phyloP scores from a whole-genome alignment of 306 rosid species.

The Quercus glauca region DNA sequence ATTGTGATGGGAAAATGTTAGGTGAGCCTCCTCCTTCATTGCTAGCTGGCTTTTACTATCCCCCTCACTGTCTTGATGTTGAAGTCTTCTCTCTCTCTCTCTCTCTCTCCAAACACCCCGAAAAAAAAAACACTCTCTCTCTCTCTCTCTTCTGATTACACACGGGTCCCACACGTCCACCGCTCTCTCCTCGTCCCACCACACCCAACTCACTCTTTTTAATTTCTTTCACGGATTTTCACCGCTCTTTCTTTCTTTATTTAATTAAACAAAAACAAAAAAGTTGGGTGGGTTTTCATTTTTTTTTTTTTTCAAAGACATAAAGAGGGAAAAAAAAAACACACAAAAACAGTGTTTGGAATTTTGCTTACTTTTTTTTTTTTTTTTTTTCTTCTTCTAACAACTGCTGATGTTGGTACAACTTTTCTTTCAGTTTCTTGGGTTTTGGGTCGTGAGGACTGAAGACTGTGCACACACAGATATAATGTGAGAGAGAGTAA shows the following conservation, averaged over 20 bases:
- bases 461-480: not conserved
- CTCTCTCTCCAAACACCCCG: conserved; percentile 2
- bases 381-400: too few species aligned
- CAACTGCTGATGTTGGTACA: not conserved
- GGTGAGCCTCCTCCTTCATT: conserved; percentile 84
- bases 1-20: conserved; percentile 49
- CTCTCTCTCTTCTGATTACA: conserved; percentile 36
- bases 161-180: conserved; percentile 51
- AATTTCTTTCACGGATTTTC: conserved; percentile 46
- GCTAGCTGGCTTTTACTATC: conserved; percentile 94
- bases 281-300: not conserved
- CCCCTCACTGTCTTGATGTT: conserved; percentile 59
- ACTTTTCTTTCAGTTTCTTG: not conserved
- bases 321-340: not conserved
- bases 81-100: conserved; percentile 46
- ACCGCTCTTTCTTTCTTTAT: conserved; percentile 2
- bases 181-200: conserved; percentile 15
- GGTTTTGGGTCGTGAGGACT: not conserved
- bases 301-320: not conserved
- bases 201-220: conserved; percentile 12
- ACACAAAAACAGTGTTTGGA: too few species aligned
- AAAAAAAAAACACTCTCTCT: not conserved
- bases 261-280: not conserved
- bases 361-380: not conserved
- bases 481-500: too few species aligned